Evolutionary conservation across 2,329 filamentous ascomycete species (phyloP), one percentile per base, ranked within the genome.

Genomic region (Cladosporium sp.): DNA sequence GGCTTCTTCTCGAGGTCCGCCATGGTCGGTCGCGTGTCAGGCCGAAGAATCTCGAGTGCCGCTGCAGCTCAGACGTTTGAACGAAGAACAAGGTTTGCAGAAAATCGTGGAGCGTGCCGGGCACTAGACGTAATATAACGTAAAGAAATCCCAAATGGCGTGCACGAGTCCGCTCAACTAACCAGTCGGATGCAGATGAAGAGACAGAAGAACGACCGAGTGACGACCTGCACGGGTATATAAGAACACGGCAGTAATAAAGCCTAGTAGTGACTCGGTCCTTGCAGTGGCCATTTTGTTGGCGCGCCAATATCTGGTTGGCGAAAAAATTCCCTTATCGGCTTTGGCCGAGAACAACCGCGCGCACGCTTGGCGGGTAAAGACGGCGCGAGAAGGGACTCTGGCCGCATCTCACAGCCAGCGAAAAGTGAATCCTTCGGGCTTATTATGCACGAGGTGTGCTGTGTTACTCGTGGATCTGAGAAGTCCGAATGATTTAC

Each of bases 1-100:
- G 45, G 45, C 13, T 48, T 48, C 45, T 48, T 48, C n/a, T 48
- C 45, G n/a, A 22, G 30, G 45, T 48, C 45, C 35, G 45, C 45
- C 45, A 48, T 48, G 45, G 32, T 25, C 25, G 35, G 36, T 48
- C 45, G 45, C 29, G 45, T 40, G 45, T 27, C 27, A 27, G 19
- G 13, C 36, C 36, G 27, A 33, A 40, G 36, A 46, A 11, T 33
- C 11, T 33, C 13, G 16, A 40, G 13, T 40, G 18, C 20, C 25
- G 36, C 45, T 33, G 35, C 45, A 48, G 45, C 36, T 48, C 36
- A 48, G 45, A 48, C 45, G 45, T 48, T 48, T 40, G 15, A 33
- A 30, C 33, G 35, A 30, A 48, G 19, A 15, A 48, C 36, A 48
- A 48, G 45, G 45, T 48, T 48, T 48, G 45, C 36, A 48, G 45